A percentile compares a stretch with the other conserved stretches of the same genome.
Conservation (phyloP, 2,329 filamentous ascomycete species). For the Aspergillus terreus region DNA sequence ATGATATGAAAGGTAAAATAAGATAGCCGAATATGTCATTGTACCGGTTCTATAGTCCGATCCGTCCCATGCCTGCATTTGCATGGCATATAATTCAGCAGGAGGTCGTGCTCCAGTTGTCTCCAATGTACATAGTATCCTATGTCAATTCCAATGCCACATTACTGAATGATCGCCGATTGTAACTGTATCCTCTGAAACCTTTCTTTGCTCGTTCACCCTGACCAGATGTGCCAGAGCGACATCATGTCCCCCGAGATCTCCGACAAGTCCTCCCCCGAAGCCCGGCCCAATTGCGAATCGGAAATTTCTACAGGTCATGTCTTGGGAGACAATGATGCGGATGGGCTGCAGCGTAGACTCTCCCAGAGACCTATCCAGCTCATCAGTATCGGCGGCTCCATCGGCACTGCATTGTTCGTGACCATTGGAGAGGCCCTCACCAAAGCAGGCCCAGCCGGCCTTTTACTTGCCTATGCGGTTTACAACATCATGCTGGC, state of each 20-base stretch:
- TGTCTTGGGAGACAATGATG: not conserved
- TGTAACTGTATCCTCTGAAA: no score
- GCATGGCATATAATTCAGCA: no score
- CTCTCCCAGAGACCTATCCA: constrained; percentile 17
- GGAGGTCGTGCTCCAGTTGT: no score
- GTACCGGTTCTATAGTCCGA: no score
- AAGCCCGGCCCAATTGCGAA: not conserved
- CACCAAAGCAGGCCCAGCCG: constrained; percentile 35
- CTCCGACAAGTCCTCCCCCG: not conserved
- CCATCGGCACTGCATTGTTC: constrained; percentile 38
- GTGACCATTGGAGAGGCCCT: constrained; percentile 38
- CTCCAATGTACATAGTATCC: no score
- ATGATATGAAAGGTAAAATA: no score
- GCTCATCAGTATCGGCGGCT: constrained; percentile 39
- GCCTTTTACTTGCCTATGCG: constrained; percentile 35
- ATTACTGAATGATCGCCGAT: no score
- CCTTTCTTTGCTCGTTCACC: not conserved
- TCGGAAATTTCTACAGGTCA: not conserved
- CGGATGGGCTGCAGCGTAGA: constrained; percentile 10
- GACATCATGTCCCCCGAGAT: not conserved
- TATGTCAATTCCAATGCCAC: no score
- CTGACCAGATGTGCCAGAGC: not conserved
- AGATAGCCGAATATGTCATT: no score
- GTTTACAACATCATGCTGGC: constrained; percentile 29
- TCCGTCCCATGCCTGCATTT: no score